Evolutionary conservation across 179 eudicot species (phyloP).

Genomic region (Vitellaria paradoxa): DNA sequence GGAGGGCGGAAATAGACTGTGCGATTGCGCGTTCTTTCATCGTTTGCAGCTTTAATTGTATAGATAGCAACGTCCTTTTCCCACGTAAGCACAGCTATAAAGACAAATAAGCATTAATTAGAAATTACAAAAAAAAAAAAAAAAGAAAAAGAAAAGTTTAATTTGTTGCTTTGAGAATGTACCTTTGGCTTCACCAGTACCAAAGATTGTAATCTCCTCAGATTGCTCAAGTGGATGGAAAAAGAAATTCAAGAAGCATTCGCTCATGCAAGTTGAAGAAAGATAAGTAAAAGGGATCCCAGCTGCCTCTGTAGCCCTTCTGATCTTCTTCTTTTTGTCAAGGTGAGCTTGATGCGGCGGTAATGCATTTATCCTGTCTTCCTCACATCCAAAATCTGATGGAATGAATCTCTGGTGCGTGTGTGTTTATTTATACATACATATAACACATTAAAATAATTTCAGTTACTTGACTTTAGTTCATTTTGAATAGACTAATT

Average conservation of each 20-base stretch:
- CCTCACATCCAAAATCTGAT: conserved; percentile 16
- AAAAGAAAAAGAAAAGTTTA: too few relatives aligned
- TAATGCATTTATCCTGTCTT: background rate
- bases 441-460: too few relatives aligned
- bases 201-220: conserved; percentile 4
- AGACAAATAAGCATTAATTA: background rate
- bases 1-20: background rate
- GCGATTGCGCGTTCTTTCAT: conserved; percentile 8
- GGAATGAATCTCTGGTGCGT: conserved; percentile 15
- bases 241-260: conserved; percentile 9
- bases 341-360: conserved; percentile 11
- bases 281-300: conserved; percentile 11
- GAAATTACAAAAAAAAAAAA: conserved; percentile 10
- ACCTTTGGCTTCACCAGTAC: conserved; percentile 12
- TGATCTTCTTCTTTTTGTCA: conserved; percentile 14
- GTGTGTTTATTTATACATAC: too few relatives aligned
- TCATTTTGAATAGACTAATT: too few relatives aligned
- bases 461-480: too few relatives aligned
- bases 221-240: background rate
- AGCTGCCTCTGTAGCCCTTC: conserved; percentile 7
- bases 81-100: background rate
- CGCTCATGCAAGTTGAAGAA: conserved; percentile 1
- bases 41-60: background rate
- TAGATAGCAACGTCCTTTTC: conserved; percentile 7
- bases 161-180: too few relatives aligned